Evolutionary conservation across 169 alveolate species (phyloP).

Genomic region (Theileria annulata): DNA sequence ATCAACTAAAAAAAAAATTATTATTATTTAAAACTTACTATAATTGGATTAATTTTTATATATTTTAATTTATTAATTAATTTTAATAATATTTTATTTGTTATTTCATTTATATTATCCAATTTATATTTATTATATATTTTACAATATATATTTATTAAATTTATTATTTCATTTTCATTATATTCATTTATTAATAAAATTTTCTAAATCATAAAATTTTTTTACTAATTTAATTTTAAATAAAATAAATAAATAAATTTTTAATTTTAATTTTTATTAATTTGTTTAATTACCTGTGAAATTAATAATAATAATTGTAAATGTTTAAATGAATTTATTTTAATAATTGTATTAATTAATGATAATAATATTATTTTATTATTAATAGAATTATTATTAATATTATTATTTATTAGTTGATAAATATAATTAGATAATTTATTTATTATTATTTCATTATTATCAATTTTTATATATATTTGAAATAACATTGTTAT

Average conservation of each 20-base stretch:
- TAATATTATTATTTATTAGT: neutral
- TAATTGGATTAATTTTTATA: neutral
- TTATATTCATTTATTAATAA: slow-evolving; percentile 3
- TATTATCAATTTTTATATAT: slow-evolving; percentile 42
- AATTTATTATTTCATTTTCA: slow-evolving; percentile 52
- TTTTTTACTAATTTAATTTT: no score
- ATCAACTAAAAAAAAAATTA: slow-evolving; percentile 39
- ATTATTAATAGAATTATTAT: neutral
- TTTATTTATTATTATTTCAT: neutral
- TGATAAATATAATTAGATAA: neutral
- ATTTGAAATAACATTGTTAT: slow-evolving; percentile 64
- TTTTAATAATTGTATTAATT: slow-evolving; percentile 55
- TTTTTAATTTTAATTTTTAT: neutral
- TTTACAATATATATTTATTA: slow-evolving; percentile 37
- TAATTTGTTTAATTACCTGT: slow-evolving; percentile 10
- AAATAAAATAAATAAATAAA: no score
- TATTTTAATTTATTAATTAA: neutral
- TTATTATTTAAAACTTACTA: neutral
- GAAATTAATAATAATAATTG: slow-evolving; percentile 29
- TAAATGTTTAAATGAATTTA: slow-evolving; percentile 13
- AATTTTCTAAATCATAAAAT: slow-evolving; percentile 19
- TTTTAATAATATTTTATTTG: neutral
- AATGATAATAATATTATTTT: slow-evolving; percentile 45
- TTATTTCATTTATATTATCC: no score
- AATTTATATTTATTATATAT: neutral